Evolutionary conservation across 495 filamentous ascomycete genomes (phyloP).

Genomic region (Chaetomium cochliodes): DNA sequence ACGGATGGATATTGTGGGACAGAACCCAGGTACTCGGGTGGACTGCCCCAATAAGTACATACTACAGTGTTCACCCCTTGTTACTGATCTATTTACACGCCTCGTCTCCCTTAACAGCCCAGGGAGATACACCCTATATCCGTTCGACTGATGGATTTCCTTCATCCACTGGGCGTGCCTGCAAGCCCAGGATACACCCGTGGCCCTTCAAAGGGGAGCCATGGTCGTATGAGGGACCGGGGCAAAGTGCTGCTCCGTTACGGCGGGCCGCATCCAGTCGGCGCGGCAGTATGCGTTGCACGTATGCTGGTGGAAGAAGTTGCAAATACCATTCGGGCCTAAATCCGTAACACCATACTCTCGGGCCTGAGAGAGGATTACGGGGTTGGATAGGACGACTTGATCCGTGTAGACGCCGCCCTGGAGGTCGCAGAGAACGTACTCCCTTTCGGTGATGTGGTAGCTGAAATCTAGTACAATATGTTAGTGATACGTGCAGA

Average conservation of each 20-base stretch:
- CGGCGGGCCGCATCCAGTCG: neutral
- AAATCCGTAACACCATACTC: conserved; percentile 42
- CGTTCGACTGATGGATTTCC: too few relatives aligned
- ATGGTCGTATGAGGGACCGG: conserved; percentile 2
- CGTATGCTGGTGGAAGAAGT: conserved; percentile 37
- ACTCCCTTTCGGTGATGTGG: conserved; percentile 37
- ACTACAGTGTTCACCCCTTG: too few relatives aligned
- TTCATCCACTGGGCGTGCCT: too few relatives aligned
- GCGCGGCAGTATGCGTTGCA: conserved; percentile 17
- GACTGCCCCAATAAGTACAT: too few relatives aligned
- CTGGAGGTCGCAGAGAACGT: conserved; percentile 43
- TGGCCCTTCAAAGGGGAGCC: neutral
- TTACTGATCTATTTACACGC: too few relatives aligned
- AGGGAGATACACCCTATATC: too few relatives aligned
- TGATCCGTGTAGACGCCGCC: conserved; percentile 37
- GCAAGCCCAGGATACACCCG: too few relatives aligned
- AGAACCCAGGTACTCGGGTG: too few relatives aligned
- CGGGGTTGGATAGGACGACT: conserved; percentile 39
- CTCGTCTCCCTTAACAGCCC: too few relatives aligned
- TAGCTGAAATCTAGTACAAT: conserved; percentile 38
- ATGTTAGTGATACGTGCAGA: too few relatives aligned
- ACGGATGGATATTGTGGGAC: too few relatives aligned
- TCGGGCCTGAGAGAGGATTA: conserved; percentile 34
- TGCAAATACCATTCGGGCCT: conserved; percentile 37
- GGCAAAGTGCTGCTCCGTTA: neutral